phyloP scores from a whole-genome alignment of 176 grass and related monocot genomes.

The Oryza glaberrima region DNA sequence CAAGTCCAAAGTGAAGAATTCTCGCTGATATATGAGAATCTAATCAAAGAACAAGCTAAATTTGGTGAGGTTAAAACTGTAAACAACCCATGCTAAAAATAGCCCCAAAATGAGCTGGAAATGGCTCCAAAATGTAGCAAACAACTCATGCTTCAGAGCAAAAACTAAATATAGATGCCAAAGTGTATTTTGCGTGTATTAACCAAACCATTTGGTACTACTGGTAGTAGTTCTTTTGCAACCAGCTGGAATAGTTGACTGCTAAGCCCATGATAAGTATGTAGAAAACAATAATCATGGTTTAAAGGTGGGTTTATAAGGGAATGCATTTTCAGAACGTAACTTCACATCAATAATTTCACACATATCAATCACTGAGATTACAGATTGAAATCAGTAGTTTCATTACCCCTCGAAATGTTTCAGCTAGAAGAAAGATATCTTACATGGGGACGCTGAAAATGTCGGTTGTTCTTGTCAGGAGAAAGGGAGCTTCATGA shows the following conservation, averaged over 20 bases:
- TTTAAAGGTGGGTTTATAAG: neutral
- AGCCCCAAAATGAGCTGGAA: neutral
- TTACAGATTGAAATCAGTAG: neutral
- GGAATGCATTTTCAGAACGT: neutral
- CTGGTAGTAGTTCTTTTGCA: neutral
- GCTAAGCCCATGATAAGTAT: neutral
- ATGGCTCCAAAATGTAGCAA: constrained; percentile 27
- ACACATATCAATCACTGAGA: neutral
- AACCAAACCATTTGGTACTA: neutral
- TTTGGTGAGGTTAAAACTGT: neutral
- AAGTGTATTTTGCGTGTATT: neutral
- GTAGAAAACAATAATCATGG: neutral
- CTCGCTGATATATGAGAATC: neutral
- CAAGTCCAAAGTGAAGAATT: constrained; percentile 19
- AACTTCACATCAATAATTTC: neutral
- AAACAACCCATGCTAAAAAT: neutral
- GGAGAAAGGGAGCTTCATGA: constrained; percentile 10
- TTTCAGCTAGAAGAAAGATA: constrained; percentile 15
- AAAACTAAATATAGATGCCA: constrained; percentile 29
- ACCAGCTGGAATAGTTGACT: neutral
- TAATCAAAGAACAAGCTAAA: constrained; percentile 26
- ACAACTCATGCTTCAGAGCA: neutral
- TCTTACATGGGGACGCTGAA: neutral
- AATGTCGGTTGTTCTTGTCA: neutral
- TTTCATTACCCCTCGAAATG: neutral